A percentile compares a stretch with the other conserved stretches of the same genome.
Evolutionary conservation across 208 protist genomes (phyloP).

Genomic region (Angomonas ambiguus): DNA sequence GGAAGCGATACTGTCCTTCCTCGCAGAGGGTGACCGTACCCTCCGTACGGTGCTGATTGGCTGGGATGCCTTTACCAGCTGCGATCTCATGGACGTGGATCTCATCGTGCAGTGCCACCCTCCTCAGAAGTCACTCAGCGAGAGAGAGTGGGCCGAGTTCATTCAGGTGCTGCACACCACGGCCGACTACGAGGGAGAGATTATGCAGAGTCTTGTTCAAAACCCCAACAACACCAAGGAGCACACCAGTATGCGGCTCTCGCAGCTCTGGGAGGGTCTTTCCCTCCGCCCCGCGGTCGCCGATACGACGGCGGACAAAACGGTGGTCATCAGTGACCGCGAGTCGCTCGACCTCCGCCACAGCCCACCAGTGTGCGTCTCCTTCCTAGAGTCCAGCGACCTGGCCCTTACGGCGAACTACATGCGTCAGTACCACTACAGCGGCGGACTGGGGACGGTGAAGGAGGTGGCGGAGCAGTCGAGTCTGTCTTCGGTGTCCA

Average conservation of each 20-base stretch:
- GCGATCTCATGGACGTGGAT: slow-evolving; percentile 83
- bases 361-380: slow-evolving; percentile 37
- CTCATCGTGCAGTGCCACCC: slow-evolving; percentile 71
- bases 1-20: slow-evolving; percentile 11
- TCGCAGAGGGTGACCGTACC: slow-evolving; percentile 14
- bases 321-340: not conserved
- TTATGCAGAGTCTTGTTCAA: slow-evolving; percentile 31
- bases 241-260: slow-evolving; percentile 20
- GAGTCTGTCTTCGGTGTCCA: slow-evolving; percentile 17
- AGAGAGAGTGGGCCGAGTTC: slow-evolving; percentile 62
- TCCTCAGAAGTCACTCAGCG: slow-evolving; percentile 66
- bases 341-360: not conserved
- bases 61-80: slow-evolving; percentile 58
- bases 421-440: slow-evolving; percentile 65
- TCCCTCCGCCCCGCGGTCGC: slow-evolving; percentile 4
- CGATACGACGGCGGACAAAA: not conserved
- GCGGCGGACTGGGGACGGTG: slow-evolving; percentile 28
- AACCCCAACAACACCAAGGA: slow-evolving; percentile 46
- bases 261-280: slow-evolving; percentile 6
- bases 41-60: slow-evolving; percentile 29
- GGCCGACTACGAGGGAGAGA: slow-evolving; percentile 45
- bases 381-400: slow-evolving; percentile 45
- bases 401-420: slow-evolving; percentile 66
- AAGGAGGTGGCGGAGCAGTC: slow-evolving; percentile 13
- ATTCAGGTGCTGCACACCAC: slow-evolving; percentile 77